Base-by-base conservation (phyloP, 345 rosid genomes). In the Euphorbia pulcherrima region DNA sequence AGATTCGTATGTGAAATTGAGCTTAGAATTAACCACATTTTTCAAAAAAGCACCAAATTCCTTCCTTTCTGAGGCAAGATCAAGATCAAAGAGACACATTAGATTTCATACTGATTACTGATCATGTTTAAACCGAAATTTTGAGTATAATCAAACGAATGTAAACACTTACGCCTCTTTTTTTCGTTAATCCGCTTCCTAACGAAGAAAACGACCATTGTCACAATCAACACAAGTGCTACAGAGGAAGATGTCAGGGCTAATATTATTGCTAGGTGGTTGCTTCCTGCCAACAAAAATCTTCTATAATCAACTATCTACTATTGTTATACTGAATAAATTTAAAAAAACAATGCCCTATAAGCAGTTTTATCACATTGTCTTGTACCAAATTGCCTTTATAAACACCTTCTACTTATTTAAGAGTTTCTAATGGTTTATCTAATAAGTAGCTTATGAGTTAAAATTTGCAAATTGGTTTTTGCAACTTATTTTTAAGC, bases 1-100 rank as follows among this genome's bases (percentile, higher is more conserved):
- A 64, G 83, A 68, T 79, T 87, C 94, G 50, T 88, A 90, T 8
- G 89, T 83, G 83, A 86, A 85, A 67, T 86, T 85, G 50, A 88
- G 84, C 80, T 83, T 84, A 68, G 97, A 88, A 68, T 84, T 85
- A 70, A 85, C 85, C 39, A 88, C 82, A n/a, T 76, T 64, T 62
- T 58, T 74, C 24, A 69, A 75, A 44, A 92, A 27, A 21, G 85
- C 82, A 64, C 96, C 92, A 56, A 92, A 75, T 55, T 78, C 92
- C 81, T 72, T 84, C 79, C 84, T 78, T 81, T 82, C 98, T 90
- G 71, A 56, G 63, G 37, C 58, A 80, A 68, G 60, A 54, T 47
- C 27, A 58, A 60, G 39, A 73, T 50, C 39, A 53, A 21, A 56
- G 28, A 35, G n/a, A 18, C 24, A 27, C 13, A 23, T 16, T 53